Evolutionary conservation across 495 filamentous ascomycete genomes (phyloP).

Genomic region (Aspergillus egyptiacus): DNA sequence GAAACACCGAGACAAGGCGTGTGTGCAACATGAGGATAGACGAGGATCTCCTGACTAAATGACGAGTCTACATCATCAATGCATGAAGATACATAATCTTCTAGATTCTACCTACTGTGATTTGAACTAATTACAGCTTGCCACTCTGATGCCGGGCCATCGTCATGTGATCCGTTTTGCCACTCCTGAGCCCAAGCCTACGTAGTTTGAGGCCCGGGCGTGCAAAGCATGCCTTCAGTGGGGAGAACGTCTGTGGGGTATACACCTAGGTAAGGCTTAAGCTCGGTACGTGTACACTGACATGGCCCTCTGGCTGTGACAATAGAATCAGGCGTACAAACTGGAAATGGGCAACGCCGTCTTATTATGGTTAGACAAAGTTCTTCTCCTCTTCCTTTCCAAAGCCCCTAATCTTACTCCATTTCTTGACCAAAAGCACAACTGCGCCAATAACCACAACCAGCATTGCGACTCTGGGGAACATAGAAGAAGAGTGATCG

Average conservation of each 20-base stretch:
- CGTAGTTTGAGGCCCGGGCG: too few relatives aligned
- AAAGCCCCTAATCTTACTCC: not conserved
- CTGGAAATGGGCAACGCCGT: too few relatives aligned
- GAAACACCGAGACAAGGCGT: not conserved
- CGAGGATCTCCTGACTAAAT: too few relatives aligned
- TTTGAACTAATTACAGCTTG: too few relatives aligned
- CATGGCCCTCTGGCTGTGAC: too few relatives aligned
- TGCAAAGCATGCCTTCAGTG: not conserved
- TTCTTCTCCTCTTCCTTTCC: conserved; percentile 14
- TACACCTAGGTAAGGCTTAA: too few relatives aligned
- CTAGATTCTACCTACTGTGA: too few relatives aligned
- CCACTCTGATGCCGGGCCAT: conserved; percentile 3
- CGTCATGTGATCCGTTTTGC: conserved; percentile 15
- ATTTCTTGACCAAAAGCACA: conserved; percentile 11
- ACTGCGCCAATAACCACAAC: conserved; percentile 13
- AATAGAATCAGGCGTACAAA: too few relatives aligned
- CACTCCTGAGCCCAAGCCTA: not conserved
- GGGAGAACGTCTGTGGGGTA: too few relatives aligned
- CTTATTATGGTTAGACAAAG: conserved; percentile 8
- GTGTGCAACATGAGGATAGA: not conserved
- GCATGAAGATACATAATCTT: not conserved
- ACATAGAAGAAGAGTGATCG: conserved; percentile 11
- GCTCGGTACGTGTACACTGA: too few relatives aligned
- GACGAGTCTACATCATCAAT: too few relatives aligned
- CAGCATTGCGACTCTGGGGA: conserved; percentile 11